Percentiles rank a stretch among this genome's conserved stretches.
These are phyloP conservation scores for Anethum foeniculum DNA, from an alignment of 140 eudicot species.

Conservation along the genomic window DNA sequence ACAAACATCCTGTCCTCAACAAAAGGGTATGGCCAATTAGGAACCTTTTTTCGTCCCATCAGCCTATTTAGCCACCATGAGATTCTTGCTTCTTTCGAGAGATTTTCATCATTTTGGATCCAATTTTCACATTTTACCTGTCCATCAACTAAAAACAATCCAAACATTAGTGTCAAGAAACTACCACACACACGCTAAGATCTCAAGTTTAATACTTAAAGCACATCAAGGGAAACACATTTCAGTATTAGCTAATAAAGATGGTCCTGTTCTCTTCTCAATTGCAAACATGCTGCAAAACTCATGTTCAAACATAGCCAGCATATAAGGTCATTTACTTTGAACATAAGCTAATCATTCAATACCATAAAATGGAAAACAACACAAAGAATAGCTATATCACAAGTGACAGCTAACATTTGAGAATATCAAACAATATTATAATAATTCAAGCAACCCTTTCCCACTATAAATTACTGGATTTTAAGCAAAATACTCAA, in stretches of 20 bases:
- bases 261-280: neutral
- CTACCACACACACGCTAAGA: neutral
- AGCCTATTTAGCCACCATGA: slow-evolving; percentile 40
- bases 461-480: neutral
- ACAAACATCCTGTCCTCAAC: slow-evolving; percentile 40
- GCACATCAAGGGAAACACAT: neutral
- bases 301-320: neutral
- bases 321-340: neutral
- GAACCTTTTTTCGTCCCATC: slow-evolving; percentile 30
- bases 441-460: neutral
- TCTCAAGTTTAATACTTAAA: neutral
- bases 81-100: slow-evolving; percentile 29
- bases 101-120: slow-evolving; percentile 28
- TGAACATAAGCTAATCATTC: neutral
- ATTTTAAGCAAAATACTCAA: neutral
- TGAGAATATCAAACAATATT: neutral
- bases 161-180: neutral
- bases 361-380: neutral
- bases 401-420: neutral
- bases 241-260: neutral
- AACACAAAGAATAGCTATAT: neutral
- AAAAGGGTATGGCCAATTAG: slow-evolving; percentile 50
- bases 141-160: slow-evolving; percentile 38
- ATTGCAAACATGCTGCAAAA: neutral
- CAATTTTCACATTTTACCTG: slow-evolving; percentile 47